A percentile compares a stretch with the other conserved stretches of the same genome.
These are phyloP conservation scores for Trichophyton schoenleinii DNA, from an alignment of 2,329 filamentous ascomycete species.

Conservation along the genomic window DNA sequence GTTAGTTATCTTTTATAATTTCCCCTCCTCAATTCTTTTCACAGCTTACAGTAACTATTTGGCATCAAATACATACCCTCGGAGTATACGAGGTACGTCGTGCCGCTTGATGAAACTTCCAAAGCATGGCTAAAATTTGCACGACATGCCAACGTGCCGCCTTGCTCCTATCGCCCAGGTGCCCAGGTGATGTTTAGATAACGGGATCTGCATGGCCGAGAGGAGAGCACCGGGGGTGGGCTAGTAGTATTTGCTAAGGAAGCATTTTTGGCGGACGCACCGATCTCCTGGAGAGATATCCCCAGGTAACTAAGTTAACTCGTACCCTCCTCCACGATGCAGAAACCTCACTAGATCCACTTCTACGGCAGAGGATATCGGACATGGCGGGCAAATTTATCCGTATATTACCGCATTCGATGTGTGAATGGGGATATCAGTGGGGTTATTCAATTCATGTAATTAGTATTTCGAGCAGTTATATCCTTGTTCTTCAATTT, in stretches of 20 bases:
- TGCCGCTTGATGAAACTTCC: neutral
- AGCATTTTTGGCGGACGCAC: neutral
- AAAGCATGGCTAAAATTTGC: neutral
- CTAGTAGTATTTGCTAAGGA: too few species aligned
- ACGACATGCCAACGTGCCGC: too few species aligned
- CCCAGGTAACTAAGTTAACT: too few species aligned
- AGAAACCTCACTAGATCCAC: neutral
- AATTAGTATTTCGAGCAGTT: neutral
- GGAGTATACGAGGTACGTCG: neutral
- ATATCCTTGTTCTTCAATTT: too few species aligned
- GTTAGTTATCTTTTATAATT: too few species aligned
- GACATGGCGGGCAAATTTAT: neutral
- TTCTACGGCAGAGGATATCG: neutral
- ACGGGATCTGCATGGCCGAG: neutral
- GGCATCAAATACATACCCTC: neutral
- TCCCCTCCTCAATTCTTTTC: neutral
- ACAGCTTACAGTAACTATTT: neutral
- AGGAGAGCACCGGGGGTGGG: too few species aligned
- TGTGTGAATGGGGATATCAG: neutral
- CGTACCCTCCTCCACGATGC: neutral
- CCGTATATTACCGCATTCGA: neutral
- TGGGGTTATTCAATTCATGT: neutral
- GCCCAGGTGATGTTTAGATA: neutral
- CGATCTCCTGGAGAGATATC: neutral
- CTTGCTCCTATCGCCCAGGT: too few species aligned